Percentiles rank a stretch among this genome's conserved stretches.
Conservation (phyloP, 2,329 filamentous ascomycete genomes). For the Paraconiothyrium sp. region DNA sequence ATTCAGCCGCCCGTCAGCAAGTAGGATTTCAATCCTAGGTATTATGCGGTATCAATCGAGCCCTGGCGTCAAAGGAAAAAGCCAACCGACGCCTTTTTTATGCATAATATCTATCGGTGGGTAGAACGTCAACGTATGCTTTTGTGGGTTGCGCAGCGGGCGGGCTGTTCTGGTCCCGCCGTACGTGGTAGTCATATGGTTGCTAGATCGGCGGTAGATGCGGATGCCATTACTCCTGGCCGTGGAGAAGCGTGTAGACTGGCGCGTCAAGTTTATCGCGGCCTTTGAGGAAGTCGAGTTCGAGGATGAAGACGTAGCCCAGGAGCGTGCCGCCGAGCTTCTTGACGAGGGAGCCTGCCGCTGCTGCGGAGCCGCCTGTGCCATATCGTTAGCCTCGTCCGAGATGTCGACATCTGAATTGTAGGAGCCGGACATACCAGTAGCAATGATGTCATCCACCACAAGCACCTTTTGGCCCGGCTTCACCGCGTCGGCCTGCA, state of each 20-base stretch:
- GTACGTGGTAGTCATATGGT: not conserved
- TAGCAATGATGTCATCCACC: slow-evolving; percentile 98
- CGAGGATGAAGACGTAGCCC: slow-evolving; percentile 94
- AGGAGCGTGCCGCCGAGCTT: slow-evolving; percentile 86
- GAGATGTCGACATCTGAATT: not conserved
- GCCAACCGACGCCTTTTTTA: slow-evolving; percentile 23
- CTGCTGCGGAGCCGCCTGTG: slow-evolving; percentile 87
- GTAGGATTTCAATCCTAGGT: slow-evolving; percentile 11
- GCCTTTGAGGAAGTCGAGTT: slow-evolving; percentile 92
- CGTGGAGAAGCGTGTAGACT: slow-evolving; percentile 81
- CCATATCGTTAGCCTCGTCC: slow-evolving; percentile 19
- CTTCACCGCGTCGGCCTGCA: slow-evolving; percentile 87
- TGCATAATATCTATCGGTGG: slow-evolving; percentile 17
- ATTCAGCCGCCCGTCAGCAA: slow-evolving; percentile 4
- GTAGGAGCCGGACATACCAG: slow-evolving; percentile 69
- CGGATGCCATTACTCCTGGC: slow-evolving; percentile 58
- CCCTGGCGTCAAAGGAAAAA: not conserved
- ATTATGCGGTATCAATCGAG: slow-evolving; percentile 17
- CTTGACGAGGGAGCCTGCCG: slow-evolving; percentile 85
- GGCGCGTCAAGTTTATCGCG: slow-evolving; percentile 87
- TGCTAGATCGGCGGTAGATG: not conserved
- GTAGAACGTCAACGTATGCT: not conserved
- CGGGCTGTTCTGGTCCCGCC: not conserved
- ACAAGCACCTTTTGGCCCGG: slow-evolving; percentile 89
- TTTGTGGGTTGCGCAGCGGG: slow-evolving; percentile 1